Evolutionary conservation across 139 green algal species (phyloP), one percentile per base, ranked within the genome.

Genomic region (Tetradesmus obliquus): DNA sequence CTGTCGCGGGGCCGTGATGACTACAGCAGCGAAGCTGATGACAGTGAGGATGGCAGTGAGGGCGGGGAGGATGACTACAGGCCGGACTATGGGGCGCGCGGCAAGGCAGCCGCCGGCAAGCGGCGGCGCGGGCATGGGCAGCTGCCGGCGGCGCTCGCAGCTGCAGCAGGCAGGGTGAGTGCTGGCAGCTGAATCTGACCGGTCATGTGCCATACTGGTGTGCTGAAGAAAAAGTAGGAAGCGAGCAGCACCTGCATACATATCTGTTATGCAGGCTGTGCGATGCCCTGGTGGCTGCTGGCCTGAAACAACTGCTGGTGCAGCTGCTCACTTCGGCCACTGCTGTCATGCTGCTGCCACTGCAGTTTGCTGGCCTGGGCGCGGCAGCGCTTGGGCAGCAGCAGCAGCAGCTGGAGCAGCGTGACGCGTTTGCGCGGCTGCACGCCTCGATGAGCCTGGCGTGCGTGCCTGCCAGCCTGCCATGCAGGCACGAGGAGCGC

Each of bases 401-500:
- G 82, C 66, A 22, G 4, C 15, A 54, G 22, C 71, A 24, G 8
- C 15, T 55, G 22, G 83, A 82, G 83, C 83, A 22, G 90, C 71
- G 55, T 13, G 90, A 92, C 86, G 55, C 90, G 5, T 90, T 93
- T 58, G 60, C 86, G 4, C 53, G 57, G 55, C 53, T 86, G 55
- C 74, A 90, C 32, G 84, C 71, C 7, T 86, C 87, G 9, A 71
- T 95, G 19, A 84, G 91, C 12, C 93, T 95, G 9, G 51, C 88
- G 5, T 51, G 88, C 12, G 84, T 92, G 53, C 92, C 91, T 2
- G 80, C 84, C 60, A 93, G 55, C 57, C 92, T 99, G 91, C 96
- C 97, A 10, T 99, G 97, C 95, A 95, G 98, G 58, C 97, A 99
- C 15, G 88, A 79, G 0, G 97, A 99, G 94, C 96, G 96, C 66